phyloP scores from a whole-genome alignment of 148 eudicot species.

The Rhododendron vialii region DNA sequence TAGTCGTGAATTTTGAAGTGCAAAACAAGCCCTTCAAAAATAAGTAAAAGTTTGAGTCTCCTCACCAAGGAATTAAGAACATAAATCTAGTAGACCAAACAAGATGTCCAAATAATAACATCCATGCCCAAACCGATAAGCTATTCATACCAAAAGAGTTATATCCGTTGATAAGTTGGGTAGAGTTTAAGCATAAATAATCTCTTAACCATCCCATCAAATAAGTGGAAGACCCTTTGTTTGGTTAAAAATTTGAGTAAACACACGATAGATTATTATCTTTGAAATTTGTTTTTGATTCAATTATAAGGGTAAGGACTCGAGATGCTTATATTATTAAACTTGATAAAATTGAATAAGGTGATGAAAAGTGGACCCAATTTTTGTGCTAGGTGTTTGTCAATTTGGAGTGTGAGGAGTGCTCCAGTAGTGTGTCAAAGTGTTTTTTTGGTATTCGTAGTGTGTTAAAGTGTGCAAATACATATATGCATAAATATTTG shows the following conservation, averaged over 20 bases:
- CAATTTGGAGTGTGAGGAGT: background rate
- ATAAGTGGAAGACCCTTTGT: background rate
- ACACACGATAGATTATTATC: background rate
- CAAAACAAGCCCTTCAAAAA: background rate
- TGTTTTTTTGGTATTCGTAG: background rate
- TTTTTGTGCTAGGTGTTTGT: background rate
- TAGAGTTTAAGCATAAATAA: background rate
- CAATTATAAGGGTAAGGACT: background rate
- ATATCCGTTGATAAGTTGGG: background rate
- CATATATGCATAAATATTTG: background rate
- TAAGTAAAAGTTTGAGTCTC: background rate
- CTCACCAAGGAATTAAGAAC: too few relatives aligned
- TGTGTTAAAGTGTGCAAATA: background rate
- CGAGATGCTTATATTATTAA: background rate
- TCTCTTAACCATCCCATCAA: background rate
- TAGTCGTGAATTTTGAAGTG: background rate
- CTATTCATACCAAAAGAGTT: background rate
- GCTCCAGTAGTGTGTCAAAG: background rate
- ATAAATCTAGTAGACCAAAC: too few relatives aligned
- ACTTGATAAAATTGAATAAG: background rate
- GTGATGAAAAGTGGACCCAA: background rate
- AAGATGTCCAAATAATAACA: too few relatives aligned
- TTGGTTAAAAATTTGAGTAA: background rate
- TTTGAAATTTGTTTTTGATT: background rate
- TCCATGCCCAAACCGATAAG: background rate